Evolutionary conservation across 495 filamentous ascomycete species (phyloP), one percentile per base, ranked within the genome.

Genomic region (Aspergillus coremiiformis): DNA sequence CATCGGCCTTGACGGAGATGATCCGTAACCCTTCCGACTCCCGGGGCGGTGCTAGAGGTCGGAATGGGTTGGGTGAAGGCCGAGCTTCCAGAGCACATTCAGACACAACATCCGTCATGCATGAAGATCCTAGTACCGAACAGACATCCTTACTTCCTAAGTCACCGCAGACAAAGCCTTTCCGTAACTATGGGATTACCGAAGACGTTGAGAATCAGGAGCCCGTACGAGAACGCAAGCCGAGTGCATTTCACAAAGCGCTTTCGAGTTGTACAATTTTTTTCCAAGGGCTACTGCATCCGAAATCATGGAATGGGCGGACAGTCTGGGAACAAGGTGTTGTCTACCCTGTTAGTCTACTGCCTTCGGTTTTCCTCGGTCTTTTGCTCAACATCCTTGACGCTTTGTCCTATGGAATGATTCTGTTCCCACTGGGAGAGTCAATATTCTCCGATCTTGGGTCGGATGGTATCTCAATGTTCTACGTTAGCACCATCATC

Each of bases 401-500:
- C 71, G 93, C 90, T 21, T 66, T 98, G 33, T 96, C 92, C 11
- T 98, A 98, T 63, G 93, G 90, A 49, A 92, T 96, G 85, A 97
- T 98, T 56, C 69, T 98, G 15, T 98, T 98, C 55, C 93, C 93
- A 5, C 76, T 97, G 21, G 89, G 89, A 17, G 84, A 86, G 58
- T 80, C 85, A 1, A 79, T 95, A 15, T 98, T 98, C 62, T 76
- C 83, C 23, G 74, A 83, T 44, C 79, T 96, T 21, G 93, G 90
- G 4, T 80, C 90, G 4, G 92, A 95, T 46, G 93, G 93, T 12
- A 95, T 98, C 51, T 95, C 94, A 0, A 97, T 98, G 74, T 98
- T 96, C 71, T 98, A 96, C 63, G 86, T 98, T 55, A 96, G 91
- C 73, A 94, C 89, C 51, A 96, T 98, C 54, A 79, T 98, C 21